A percentile compares a stretch with the other conserved stretches of the same genome.
Conservation (phyloP, 169 alveolate genomes). For the Amoebophrya sp. region DNA sequence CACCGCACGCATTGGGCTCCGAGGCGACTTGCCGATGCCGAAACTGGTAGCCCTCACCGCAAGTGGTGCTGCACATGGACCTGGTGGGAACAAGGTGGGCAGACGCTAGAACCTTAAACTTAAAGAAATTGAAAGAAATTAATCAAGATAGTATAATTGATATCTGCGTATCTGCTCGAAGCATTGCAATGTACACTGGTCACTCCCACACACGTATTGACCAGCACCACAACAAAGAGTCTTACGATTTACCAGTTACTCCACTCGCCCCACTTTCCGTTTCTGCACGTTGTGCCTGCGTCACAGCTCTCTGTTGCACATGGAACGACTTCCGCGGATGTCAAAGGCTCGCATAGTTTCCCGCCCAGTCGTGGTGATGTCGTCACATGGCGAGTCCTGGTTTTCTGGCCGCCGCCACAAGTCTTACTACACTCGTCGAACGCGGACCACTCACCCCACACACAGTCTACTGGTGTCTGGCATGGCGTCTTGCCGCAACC, state of each 20-base stretch:
- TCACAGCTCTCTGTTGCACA: not conserved
- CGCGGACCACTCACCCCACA: not conserved
- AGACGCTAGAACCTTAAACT: too few species aligned
- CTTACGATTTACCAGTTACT: not conserved
- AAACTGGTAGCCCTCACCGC: not conserved
- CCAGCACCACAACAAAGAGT: not conserved
- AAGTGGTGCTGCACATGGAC: not conserved
- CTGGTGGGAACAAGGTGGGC: too few species aligned
- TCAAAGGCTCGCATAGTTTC: not conserved
- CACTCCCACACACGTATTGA: too few species aligned
- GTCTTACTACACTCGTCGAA: not conserved
- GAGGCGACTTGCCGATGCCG: not conserved
- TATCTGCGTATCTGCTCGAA: too few species aligned
- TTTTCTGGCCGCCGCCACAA: not conserved
- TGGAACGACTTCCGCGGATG: not conserved
- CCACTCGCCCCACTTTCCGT: not conserved
- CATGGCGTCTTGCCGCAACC: not conserved
- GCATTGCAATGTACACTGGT: too few species aligned
- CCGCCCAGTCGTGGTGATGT: not conserved
- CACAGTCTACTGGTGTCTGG: not conserved
- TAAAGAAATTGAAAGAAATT: too few species aligned
- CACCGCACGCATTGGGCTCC: not conserved
- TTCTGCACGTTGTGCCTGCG: not conserved
- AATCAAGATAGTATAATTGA: too few species aligned
- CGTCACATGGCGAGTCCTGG: not conserved